Percentiles rank a stretch among this genome's conserved stretches.
These are phyloP conservation scores for Phaeophleospora eucalypticola DNA, from an alignment of 2,329 filamentous ascomycete species.

Conservation along the genomic window DNA sequence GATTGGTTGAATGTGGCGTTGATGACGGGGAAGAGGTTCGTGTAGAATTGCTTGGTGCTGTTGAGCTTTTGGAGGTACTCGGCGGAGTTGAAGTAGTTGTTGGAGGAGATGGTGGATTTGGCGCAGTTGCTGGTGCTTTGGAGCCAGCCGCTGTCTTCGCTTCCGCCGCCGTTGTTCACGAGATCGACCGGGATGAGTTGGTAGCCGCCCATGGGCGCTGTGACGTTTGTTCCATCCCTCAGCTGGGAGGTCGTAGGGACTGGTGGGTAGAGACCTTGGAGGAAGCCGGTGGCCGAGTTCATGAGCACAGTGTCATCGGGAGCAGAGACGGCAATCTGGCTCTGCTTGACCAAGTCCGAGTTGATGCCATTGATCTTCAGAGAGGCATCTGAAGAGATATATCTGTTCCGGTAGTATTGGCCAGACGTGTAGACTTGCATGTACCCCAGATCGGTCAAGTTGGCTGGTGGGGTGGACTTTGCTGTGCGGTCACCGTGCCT, in stretches of 20 bases:
- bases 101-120: slow-evolving; percentile 54
- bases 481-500: slow-evolving; percentile 85
- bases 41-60: slow-evolving; percentile 53
- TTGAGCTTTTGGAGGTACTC: slow-evolving; percentile 48
- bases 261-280: slow-evolving; percentile 84
- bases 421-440: slow-evolving; percentile 69
- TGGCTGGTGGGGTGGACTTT: slow-evolving; percentile 67
- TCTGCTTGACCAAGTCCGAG: slow-evolving; percentile 60
- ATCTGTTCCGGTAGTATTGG: slow-evolving; percentile 70
- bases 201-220: slow-evolving; percentile 71
- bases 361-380: slow-evolving; percentile 64
- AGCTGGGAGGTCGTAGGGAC: slow-evolving; percentile 57
- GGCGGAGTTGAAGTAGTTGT: slow-evolving; percentile 53
- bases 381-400: slow-evolving; percentile 60
- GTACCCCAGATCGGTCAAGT: slow-evolving; percentile 76
- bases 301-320: slow-evolving; percentile 70
- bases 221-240: slow-evolving; percentile 63
- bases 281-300: slow-evolving; percentile 72
- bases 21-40: slow-evolving; percentile 48
- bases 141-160: slow-evolving; percentile 55
- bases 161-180: slow-evolving; percentile 59
- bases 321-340: slow-evolving; percentile 68
- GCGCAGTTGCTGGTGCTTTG: slow-evolving; percentile 55
- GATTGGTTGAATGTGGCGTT: slow-evolving; percentile 47
- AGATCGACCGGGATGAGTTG: slow-evolving; percentile 75